Evolutionary conservation across 768 basidiomycete genomes (phyloP), one percentile per base, ranked within the genome.

Genomic region (Coprinopsis cinerea): DNA sequence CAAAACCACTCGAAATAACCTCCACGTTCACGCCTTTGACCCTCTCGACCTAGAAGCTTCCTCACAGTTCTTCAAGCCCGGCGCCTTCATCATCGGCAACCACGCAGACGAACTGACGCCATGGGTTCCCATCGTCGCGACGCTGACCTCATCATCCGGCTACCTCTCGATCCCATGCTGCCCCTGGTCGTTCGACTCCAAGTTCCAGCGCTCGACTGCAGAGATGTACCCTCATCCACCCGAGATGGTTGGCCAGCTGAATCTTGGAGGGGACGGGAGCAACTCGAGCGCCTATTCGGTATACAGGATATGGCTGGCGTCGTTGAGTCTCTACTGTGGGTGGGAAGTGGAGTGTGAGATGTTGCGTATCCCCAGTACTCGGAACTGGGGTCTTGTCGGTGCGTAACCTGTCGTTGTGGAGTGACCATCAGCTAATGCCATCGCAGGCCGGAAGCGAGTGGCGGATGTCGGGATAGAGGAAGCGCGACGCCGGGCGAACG

Each of bases 91-190:
- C 50, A 87, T 98, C 44, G 92, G 89, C 7, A 97, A 97, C 67
- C 95, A 98, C 64, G 88, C 94, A 0, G 95, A 98, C 67, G 95
- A 98, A 58, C 73, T 98, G 15, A 94, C 94, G 20, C 95, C 95
- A 0, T 98, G 94, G 94, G 64, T 92, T 0, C 91, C 95, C 0
- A 76, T 96, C 1, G 68, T 96, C 4, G 78, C 92, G 0, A 82
- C 85, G 0, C 55, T 84, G 13, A 67, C 75, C 27, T 57, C 61
- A 2, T 78, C 82, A 0, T 77, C 81, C 0, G 88, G 87, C 3
- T 88, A 88, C 57, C 64, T 91, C 37, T 85, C 78, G 4, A 91
- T 98, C 48, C 95, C 95, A 0, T 97, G 95, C 61, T 97, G 94
- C 65, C 69, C 86, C n/a, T 87, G 88, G 85, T 62, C 75, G 25